Percentiles rank a stretch among this genome's conserved stretches.
phyloP scores from a whole-genome alignment of 1,284 basidiomycete genomes.

The Phlebopus sp. region DNA sequence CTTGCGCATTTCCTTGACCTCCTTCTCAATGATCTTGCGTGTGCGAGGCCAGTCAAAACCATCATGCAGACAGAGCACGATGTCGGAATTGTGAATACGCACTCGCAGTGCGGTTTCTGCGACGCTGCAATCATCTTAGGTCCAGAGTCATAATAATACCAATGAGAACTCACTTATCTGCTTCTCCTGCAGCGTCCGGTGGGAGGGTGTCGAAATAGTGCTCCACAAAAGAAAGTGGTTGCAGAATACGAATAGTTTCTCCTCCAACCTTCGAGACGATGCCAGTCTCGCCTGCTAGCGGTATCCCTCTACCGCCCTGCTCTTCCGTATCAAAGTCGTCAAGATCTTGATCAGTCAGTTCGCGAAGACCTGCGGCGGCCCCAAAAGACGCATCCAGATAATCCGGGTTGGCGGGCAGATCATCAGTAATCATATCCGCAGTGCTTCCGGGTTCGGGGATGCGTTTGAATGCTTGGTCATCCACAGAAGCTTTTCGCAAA shows the following conservation, averaged over 20 bases:
- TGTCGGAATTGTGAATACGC: constrained; percentile 57
- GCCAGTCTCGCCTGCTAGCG: constrained; percentile 35
- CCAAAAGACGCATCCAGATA: constrained; percentile 85
- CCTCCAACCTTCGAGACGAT: constrained; percentile 69
- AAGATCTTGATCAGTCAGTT: constrained; percentile 67
- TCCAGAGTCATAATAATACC: constrained; percentile 6
- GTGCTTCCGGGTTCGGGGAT: constrained; percentile 72
- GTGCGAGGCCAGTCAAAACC: constrained; percentile 94
- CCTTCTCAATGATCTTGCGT: constrained; percentile 82
- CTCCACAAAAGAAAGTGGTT: constrained; percentile 60
- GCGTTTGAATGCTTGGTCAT: constrained; percentile 78
- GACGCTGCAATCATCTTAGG: constrained; percentile 32
- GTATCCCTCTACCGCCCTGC: constrained; percentile 24
- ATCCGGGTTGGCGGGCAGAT: constrained; percentile 84
- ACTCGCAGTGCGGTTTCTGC: constrained; percentile 52
- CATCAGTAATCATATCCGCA: constrained; percentile 89
- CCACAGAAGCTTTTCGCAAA: constrained; percentile 62
- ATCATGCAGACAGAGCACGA: constrained; percentile 77
- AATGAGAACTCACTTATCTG: constrained; percentile 43
- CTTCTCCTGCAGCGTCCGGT: constrained; percentile 47
- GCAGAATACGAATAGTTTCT: constrained; percentile 82
- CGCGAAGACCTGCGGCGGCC: constrained; percentile 70
- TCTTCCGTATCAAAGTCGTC: constrained; percentile 60
- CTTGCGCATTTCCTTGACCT: constrained; percentile 84
- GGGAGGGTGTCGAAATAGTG: constrained; percentile 71